Base-by-base conservation (phyloP, 2,329 filamentous ascomycete genomes). In the Xylaria arbuscula region DNA sequence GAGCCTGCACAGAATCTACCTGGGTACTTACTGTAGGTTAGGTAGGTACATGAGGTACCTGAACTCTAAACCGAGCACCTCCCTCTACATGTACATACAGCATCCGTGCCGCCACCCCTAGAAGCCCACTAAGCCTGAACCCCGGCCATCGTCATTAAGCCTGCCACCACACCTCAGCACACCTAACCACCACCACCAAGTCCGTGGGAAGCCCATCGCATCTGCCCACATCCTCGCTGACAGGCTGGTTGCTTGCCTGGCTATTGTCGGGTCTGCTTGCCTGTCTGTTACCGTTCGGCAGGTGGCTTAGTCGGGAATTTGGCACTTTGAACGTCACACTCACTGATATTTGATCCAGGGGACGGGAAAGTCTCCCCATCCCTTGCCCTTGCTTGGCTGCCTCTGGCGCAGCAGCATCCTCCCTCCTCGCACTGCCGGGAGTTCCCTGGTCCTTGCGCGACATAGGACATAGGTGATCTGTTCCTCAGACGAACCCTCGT, bases 391-490 rank as follows among this genome's bases (percentile, higher is more conserved):
- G 56, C 56, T 24, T 60, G 66, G 62, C 69, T 71, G 67, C 67
- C 70, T 70, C 54, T 34, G 51, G 65, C 54, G 54, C 60, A 53
- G 62, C 65, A 67, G 38, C 56, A 51, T 45, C 42, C 55, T 57
- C 9, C 55, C 11, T 9, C 36, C n/a, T n/a, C n/a, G n/a, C 45
- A n/a, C 17, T 57, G 3, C 19, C 9, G 19, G 19, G 45, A 45
- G 19, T n/a, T 57, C 38, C 61, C 61, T 66, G 66, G 72, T 72
- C 72, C 72, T 74, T 74, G 72, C 65, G 73, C 70, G 64, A 42
- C 63, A 45, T 22, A 24, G 32, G 51, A 70, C 66, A 34, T 63
- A 45, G 55, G 22, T n/a, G 51, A 59, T 62, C 67, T 38, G 54
- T 66, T 68, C 55, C 48, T 36, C 66, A n/a, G n/a, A 40, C 56